Base-by-base conservation (phyloP, 352 stramenopile genomes). In the Pythium sukuiense region DNA sequence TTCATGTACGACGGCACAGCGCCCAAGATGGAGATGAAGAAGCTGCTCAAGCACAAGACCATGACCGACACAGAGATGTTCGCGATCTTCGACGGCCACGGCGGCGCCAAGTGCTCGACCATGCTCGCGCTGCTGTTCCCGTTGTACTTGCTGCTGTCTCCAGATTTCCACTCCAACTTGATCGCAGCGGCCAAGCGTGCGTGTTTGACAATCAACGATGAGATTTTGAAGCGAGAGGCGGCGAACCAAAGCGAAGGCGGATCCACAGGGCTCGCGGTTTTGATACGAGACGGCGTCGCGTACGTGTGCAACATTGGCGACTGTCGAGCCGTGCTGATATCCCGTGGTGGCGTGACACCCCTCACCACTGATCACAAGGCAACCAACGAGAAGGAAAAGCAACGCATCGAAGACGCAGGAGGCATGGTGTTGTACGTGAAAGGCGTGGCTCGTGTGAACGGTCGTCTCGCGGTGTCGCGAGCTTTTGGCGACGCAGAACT, bases 281-380 rank as follows among this genome's bases (percentile, higher is more conserved):
- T 94, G 24, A 79, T 91, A 24, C 76, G 85, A 33, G 66, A 74
- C 27, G 68, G 73, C 5, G 69, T 71, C 35, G 74, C 76, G 16
- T 76, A 87, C 29, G 63, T 91, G 12, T 88, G 82, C 69, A 93
- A 95, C 48, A 90, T 84, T 24, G 87, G 87, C 54, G 87, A 95
- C 69, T 95, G 81, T 41, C 71, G 87, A 33, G 87, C 83, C 2
- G 72, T 95, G 18, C 59, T 95, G 41, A 68, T 90, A 33, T 72
- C 83, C 1, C 46, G 59, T 24, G 73, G 76, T 20, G 69, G 69
- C 2, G 71, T 81, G 16, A 62, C 64, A 12, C 72, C 86, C 35
- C 74, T 94, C 24, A 89, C 81, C 16, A 91, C 76, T 2, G 85
- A 94, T 65, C 85, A 94, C 61, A 94, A 94, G 56, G 83, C 83